A percentile compares a stretch with the other conserved stretches of the same genome.
Conservation (phyloP, 1,284 basidiomycete genomes). For the Cryptococcus sp. region DNA sequence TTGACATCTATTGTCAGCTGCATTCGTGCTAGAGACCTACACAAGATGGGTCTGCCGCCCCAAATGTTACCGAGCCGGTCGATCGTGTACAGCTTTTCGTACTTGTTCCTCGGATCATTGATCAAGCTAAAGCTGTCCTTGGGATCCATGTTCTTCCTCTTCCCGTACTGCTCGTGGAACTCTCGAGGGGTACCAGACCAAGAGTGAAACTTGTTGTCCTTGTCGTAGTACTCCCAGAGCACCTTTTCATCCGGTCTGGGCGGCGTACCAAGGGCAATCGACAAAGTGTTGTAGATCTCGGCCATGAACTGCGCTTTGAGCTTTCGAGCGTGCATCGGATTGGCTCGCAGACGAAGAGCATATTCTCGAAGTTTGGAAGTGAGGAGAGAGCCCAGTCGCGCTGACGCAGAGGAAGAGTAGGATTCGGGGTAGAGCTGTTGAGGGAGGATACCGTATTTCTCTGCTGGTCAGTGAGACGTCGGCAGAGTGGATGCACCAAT, state of each 20-base stretch:
- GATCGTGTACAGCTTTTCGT: slow-evolving; percentile 81
- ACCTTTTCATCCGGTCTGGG: slow-evolving; percentile 66
- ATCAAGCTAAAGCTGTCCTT: slow-evolving; percentile 81
- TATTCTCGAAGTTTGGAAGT: slow-evolving; percentile 89
- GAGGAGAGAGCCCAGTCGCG: slow-evolving; percentile 68
- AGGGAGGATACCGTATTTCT: slow-evolving; percentile 78
- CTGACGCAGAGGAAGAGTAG: slow-evolving; percentile 68
- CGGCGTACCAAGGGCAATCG: slow-evolving; percentile 76
- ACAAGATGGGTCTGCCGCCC: slow-evolving; percentile 74
- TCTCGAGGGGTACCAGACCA: slow-evolving; percentile 76
- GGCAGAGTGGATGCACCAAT: slow-evolving; percentile 49
- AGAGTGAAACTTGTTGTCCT: slow-evolving; percentile 63
- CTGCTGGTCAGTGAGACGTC: neutral
- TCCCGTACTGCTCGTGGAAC: slow-evolving; percentile 57
- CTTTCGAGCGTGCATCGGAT: slow-evolving; percentile 21
- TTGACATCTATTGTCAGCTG: slow-evolving; percentile 65
- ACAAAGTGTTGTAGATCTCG: slow-evolving; percentile 82
- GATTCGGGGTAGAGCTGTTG: slow-evolving; percentile 81
- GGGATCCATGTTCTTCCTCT: slow-evolving; percentile 37
- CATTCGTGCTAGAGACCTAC: slow-evolving; percentile 49
- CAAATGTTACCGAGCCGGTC: slow-evolving; percentile 88
- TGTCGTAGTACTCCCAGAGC: slow-evolving; percentile 83
- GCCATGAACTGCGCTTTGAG: slow-evolving; percentile 79
- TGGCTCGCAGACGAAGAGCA: slow-evolving; percentile 66
- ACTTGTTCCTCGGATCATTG: slow-evolving; percentile 85